Evolutionary conservation across 2,329 filamentous ascomycete genomes (phyloP).

Genomic region (Huntiella bhutanensis): DNA sequence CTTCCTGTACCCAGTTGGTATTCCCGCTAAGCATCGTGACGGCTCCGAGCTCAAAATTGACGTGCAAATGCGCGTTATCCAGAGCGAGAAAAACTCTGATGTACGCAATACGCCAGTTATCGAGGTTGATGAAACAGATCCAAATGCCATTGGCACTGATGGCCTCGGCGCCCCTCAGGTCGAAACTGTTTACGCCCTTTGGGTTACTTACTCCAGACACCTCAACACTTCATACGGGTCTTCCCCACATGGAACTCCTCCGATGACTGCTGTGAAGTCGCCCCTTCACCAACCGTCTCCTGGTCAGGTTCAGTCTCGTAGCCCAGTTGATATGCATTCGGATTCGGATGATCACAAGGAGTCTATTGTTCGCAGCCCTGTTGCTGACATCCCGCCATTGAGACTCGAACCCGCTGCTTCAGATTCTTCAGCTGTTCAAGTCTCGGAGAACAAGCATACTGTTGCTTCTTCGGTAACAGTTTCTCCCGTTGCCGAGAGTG

Average conservation of each 20-base stretch:
- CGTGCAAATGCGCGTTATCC: conserved; percentile 88
- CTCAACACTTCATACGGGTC: conserved; percentile 52
- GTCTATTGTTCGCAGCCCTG: conserved; percentile 18
- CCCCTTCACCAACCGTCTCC: conserved; percentile 64
- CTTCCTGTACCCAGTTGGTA: conserved; percentile 67
- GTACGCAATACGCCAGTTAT: conserved; percentile 41
- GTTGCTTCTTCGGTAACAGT: no score
- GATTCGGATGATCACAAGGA: conserved; percentile 10
- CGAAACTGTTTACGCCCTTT: conserved; percentile 83
- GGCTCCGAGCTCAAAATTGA: conserved; percentile 86
- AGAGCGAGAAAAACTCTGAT: conserved; percentile 53
- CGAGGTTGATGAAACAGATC: conserved; percentile 36
- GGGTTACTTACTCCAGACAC: conserved; percentile 92
- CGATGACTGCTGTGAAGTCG: conserved; percentile 45
- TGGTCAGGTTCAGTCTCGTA: conserved; percentile 32
- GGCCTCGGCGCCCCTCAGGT: conserved; percentile 26
- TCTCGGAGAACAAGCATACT: no score
- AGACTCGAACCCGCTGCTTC: conserved; percentile 2
- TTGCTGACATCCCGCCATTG: conserved; percentile 1
- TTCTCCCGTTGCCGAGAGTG: no score
- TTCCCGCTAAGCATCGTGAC: conserved; percentile 74
- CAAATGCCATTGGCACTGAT: conserved; percentile 1
- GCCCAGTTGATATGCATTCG: conserved; percentile 10
- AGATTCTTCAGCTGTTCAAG: neutral
- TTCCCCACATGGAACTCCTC: conserved; percentile 36